Evolutionary conservation across 2,329 filamentous ascomycete genomes (phyloP).

Genomic region (Alternaria ethzedia): DNA sequence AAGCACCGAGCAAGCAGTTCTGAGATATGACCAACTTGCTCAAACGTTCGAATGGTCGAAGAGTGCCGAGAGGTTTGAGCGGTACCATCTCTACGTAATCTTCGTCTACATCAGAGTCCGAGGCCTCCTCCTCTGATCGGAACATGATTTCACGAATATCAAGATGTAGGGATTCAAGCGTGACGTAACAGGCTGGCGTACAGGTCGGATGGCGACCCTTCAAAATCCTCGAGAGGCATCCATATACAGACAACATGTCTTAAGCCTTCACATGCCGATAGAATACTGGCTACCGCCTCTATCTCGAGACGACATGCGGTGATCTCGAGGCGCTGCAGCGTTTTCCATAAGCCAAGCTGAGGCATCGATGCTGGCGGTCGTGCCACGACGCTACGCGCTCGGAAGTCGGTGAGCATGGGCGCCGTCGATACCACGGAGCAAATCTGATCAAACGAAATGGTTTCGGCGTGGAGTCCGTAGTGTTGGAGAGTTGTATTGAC

Average conservation of each 20-base stretch:
- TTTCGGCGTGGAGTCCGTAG: neutral
- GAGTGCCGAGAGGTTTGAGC: constrained; percentile 8
- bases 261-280: constrained; percentile 19
- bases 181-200: constrained; percentile 18
- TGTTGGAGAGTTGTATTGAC: constrained; percentile 21
- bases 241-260: constrained; percentile 31
- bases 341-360: neutral
- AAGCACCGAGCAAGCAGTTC: constrained; percentile 6
- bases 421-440: constrained; percentile 10
- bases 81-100: neutral
- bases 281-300: constrained; percentile 10
- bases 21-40: constrained; percentile 19
- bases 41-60: constrained; percentile 15
- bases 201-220: constrained; percentile 9
- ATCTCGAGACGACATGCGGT: constrained; percentile 21
- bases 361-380: neutral
- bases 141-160: constrained; percentile 17
- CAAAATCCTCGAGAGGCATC: constrained; percentile 9
- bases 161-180: constrained; percentile 21
- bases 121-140: neutral
- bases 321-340: constrained; percentile 29
- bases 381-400: constrained; percentile 16
- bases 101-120: neutral
- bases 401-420: constrained; percentile 20
- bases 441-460: constrained; percentile 10